phyloP scores from a whole-genome alignment of 257 asterid species.

The Lycium barbarum region DNA sequence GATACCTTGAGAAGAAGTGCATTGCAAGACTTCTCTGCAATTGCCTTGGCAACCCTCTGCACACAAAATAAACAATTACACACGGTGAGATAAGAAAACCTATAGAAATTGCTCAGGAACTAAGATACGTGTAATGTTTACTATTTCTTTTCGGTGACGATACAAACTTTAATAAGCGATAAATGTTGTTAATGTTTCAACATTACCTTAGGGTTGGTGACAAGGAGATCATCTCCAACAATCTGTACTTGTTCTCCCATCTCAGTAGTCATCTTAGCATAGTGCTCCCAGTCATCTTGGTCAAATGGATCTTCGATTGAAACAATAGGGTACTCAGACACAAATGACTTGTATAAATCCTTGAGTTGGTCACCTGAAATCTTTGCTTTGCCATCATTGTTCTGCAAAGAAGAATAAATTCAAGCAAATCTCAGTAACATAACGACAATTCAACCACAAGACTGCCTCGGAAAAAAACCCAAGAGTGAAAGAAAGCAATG shows the following conservation, averaged over 20 bases:
- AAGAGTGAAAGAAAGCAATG: not conserved
- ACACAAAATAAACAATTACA: conserved; percentile 1
- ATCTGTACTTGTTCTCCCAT: conserved; percentile 87
- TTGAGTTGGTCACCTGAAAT: conserved; percentile 92
- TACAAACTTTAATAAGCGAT: no score
- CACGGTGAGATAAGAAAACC: not conserved
- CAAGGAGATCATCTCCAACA: conserved; percentile 97
- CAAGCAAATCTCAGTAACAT: not conserved
- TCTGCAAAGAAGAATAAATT: conserved; percentile 50
- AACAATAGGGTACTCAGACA: conserved; percentile 81
- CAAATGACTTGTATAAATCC: conserved; percentile 90
- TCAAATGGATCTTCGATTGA: conserved; percentile 98
- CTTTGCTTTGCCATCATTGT: conserved; percentile 78
- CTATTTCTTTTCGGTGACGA: not conserved
- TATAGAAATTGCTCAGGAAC: not conserved
- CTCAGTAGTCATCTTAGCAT: conserved; percentile 76
- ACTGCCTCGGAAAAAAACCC: not conserved
- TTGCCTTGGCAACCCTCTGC: conserved; percentile 97
- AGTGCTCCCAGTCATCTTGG: conserved; percentile 97
- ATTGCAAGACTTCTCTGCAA: conserved; percentile 88
- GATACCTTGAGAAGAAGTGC: conserved; percentile 96
- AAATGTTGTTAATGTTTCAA: not conserved
- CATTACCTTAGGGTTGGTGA: conserved; percentile 90
- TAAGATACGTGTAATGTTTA: not conserved
- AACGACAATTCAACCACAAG: not conserved